Base-by-base conservation (phyloP, 2,329 filamentous ascomycete genomes). In the Curvularia lunata region DNA sequence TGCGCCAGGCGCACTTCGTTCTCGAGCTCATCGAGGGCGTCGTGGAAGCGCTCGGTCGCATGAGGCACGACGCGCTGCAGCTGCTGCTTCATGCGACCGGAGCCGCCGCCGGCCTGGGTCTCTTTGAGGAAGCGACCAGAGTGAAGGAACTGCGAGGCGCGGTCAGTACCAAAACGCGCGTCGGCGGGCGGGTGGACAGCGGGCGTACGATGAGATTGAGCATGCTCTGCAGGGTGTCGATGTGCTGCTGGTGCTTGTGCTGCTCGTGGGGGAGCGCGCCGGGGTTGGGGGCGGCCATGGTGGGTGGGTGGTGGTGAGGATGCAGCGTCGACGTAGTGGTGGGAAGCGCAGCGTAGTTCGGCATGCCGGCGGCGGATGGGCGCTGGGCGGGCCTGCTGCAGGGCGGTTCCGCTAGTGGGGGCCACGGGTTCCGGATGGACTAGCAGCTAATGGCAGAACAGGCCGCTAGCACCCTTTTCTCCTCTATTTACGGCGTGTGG, bases 1-100 rank as follows among this genome's bases (percentile, higher is more conserved):
- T 77, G 73, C 7, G 75, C 74, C 18, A 68, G 62, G 56, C 62
- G 65, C 41, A 84, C 67, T 52, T 83, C 77, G 43, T 75, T 74
- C 63, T 83, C 81, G 13, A 84, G 74, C 56, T 79, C 74, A 68
- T 84, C 82, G n/a, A 84, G 77, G n/a, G 79, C 78, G 46, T 81
- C 76, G 63, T 84, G 80, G 59, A 81, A 84, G 61, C 77, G 72
- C 32, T 75, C 72, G 16, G 75, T 71, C 27, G 79, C 79, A 16
- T 66, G 68, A 2, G 80, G 77, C 13, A 84, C 67, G 40, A 69
- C 74, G 49, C 79, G 73, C 59, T 78, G 70, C 62, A 77, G 30
- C 59, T 63, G 53, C 60, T 71, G 49, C 68, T 73, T 61, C 64
- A 70, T 69, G 52, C 70, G 73, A 25, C 65, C 67, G 2, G 68